Conservation (phyloP, 768 basidiomycete genomes). For the Amanita inopinata region DNA sequence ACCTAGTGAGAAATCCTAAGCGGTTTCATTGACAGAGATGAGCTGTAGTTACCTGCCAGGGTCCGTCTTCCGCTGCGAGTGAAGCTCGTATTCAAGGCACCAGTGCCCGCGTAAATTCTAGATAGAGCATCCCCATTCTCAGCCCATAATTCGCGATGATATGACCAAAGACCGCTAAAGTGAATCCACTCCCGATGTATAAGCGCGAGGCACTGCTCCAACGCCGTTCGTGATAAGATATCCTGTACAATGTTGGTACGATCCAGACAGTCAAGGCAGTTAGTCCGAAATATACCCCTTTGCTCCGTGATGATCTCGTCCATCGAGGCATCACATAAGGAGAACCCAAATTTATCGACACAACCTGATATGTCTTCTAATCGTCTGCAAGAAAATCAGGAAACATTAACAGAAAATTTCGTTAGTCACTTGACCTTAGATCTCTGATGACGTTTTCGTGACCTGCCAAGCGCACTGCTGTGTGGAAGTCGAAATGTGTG, state of each 20-base stretch:
- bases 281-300: slow-evolving; percentile 86
- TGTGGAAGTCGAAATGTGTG: slow-evolving; percentile 93
- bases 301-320: slow-evolving; percentile 79
- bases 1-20: slow-evolving; percentile 31
- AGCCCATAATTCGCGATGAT: slow-evolving; percentile 94
- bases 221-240: slow-evolving; percentile 72
- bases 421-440: slow-evolving; percentile 36
- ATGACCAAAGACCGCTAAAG: slow-evolving; percentile 63
- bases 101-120: slow-evolving; percentile 89
- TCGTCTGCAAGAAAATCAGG: slow-evolving; percentile 30
- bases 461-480: slow-evolving; percentile 66
- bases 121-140: slow-evolving; percentile 93
- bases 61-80: slow-evolving; percentile 94
- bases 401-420: neutral
- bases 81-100: slow-evolving; percentile 91
- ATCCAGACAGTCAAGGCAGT: slow-evolving; percentile 94
- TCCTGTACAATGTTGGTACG: slow-evolving; percentile 98
- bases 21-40: slow-evolving; percentile 1
- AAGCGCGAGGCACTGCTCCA: slow-evolving; percentile 77
- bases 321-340: slow-evolving; percentile 59
- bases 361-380: slow-evolving; percentile 48
- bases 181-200: slow-evolving; percentile 71
- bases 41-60: slow-evolving; percentile 50
- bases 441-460: slow-evolving; percentile 81
- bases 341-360: slow-evolving; percentile 78